Evolutionary conservation across 2,329 filamentous ascomycete genomes (phyloP), one percentile per base, ranked within the genome.

Genomic region (Rachicladosporium sp.): DNA sequence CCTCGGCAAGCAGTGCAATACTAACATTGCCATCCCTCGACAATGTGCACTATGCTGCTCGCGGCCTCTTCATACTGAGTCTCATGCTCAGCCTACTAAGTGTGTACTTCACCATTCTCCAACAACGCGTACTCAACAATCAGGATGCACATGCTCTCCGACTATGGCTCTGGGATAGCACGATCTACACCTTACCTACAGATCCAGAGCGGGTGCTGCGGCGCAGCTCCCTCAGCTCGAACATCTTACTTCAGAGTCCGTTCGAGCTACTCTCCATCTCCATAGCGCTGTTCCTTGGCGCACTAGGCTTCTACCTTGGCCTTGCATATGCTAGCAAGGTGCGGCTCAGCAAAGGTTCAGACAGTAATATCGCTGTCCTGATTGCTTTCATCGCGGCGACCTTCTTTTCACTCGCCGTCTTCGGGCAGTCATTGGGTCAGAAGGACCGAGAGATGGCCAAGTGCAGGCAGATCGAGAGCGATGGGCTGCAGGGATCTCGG

Each of bases 31-130:
- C 37, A 32, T 38, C 40, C n/a, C 32, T 37, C 12, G 35, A 19
- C 15, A 33, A 49, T 31, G 41, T 46, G 13, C 41, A 48, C 23
- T 31, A 43, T 3, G 33, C 35, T 31, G 40, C 45, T n/a, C 38
- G 44, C 2, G 46, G 36, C 13, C 29, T 48, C 5, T 44, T 48
- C 33, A 44, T 42, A 2, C 29, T 48, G 7, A 44, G 44, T 13
- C 35, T 46, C 3, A 41, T 45, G 37, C 35, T 48, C 15, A 43
- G 39, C 15, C 31, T 48, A 8, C 31, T 46, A 27, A 38, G 41
- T 5, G 44, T 48, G 8, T 46, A 44, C 37, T 48, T 46, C 29
- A 43, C 34, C n/a, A n/a, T 41, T 1, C 12, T 46, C 10, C 41
- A 46, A 30, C 44, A 46, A 21, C 41, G 44, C 31, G 35, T 35